Percentiles rank a stretch among this genome's conserved stretches.
Evolutionary conservation across 1,284 basidiomycete species (phyloP).

Genomic region (Uromyces viciae-fabae): DNA sequence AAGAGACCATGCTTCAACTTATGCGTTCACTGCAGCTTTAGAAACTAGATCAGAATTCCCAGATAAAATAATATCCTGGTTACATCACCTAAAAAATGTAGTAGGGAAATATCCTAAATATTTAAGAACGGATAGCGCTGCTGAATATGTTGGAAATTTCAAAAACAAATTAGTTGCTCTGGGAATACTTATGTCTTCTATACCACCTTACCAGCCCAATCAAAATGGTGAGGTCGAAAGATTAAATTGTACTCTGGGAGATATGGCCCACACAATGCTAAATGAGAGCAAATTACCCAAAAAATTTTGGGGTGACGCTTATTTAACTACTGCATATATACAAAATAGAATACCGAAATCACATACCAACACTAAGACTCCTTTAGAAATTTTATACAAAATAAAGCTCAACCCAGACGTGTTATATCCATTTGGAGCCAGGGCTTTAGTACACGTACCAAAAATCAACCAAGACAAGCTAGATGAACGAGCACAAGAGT

Average conservation of each 20-base stretch:
- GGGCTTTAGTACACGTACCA: not conserved
- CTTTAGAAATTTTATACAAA: not conserved
- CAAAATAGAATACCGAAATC: not conserved
- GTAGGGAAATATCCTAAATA: not conserved
- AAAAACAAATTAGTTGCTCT: not conserved
- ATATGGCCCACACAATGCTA: slow-evolving; percentile 5
- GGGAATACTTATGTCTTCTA: not conserved
- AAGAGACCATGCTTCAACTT: not conserved
- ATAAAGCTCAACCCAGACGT: not conserved
- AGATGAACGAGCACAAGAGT: too few relatives aligned
- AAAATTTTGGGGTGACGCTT: not conserved
- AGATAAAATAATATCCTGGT: not conserved
- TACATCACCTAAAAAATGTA: not conserved
- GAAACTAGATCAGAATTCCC: not conserved
- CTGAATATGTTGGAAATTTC: not conserved
- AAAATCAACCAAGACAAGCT: not conserved
- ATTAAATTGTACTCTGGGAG: slow-evolving; percentile 4
- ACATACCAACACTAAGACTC: not conserved
- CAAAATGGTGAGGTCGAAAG: slow-evolving; percentile 5
- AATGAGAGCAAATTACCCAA: not conserved
- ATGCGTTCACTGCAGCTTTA: not conserved
- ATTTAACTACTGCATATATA: not conserved
- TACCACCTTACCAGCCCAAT: not conserved
- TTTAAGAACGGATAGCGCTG: not conserved
- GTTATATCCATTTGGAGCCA: not conserved